Evolutionary conservation across 495 filamentous ascomycete genomes (phyloP).

Genomic region (Daldinia grandis): DNA sequence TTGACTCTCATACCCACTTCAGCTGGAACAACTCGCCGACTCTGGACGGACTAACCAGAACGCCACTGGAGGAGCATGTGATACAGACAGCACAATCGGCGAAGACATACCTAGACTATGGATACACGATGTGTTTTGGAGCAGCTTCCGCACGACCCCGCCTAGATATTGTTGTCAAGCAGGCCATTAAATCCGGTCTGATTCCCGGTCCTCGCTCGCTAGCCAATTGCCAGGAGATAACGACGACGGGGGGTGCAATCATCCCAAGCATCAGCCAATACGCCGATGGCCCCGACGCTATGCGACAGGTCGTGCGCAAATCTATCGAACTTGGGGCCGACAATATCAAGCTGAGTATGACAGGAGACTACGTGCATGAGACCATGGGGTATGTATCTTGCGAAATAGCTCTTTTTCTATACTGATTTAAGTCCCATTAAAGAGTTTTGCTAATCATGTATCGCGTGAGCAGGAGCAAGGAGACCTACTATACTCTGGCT

Average conservation of each 20-base stretch:
- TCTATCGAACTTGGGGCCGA: slow-evolving; percentile 12
- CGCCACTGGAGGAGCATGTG: slow-evolving; percentile 13
- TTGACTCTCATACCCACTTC: slow-evolving; percentile 10
- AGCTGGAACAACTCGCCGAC: slow-evolving; percentile 23
- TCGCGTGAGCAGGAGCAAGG: background rate
- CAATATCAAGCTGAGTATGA: slow-evolving; percentile 19
- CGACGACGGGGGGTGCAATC: background rate
- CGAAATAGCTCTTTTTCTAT: background rate
- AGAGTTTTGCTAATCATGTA: background rate
- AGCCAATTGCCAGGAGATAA: background rate
- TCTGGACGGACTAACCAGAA: slow-evolving; percentile 10
- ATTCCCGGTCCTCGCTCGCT: background rate
- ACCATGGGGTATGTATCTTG: slow-evolving; percentile 12
- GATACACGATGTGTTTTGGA: slow-evolving; percentile 21
- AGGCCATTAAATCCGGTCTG: background rate
- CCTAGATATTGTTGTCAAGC: slow-evolving; percentile 15
- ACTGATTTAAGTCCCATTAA: too few relatives aligned
- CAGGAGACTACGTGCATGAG: slow-evolving; percentile 10
- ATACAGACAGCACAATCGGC: slow-evolving; percentile 9
- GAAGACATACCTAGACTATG: slow-evolving; percentile 16
- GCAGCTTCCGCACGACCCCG: slow-evolving; percentile 17
- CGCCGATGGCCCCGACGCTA: slow-evolving; percentile 6
- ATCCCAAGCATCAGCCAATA: background rate
- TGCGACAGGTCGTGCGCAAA: slow-evolving; percentile 12
- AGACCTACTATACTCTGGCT: slow-evolving; percentile 14